Percentiles rank a stretch among this genome's conserved stretches.
Evolutionary conservation across 1,139 yeast species (phyloP).

Genomic region (Yamadazyma sp.): DNA sequence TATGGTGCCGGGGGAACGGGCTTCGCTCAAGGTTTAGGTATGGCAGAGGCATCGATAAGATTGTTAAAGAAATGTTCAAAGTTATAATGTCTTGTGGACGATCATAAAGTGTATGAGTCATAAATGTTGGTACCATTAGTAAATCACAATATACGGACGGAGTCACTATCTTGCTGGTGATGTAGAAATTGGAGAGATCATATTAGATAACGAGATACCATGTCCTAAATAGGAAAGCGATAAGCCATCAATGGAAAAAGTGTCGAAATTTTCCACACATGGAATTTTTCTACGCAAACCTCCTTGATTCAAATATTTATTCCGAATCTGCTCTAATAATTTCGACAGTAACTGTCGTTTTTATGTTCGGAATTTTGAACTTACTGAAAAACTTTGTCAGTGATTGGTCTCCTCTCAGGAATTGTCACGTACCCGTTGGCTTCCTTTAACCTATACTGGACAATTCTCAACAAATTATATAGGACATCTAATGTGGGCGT

Average conservation of each 20-base stretch:
- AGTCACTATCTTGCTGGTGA: too few relatives aligned
- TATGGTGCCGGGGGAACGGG: slow-evolving; percentile 53
- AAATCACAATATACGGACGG: background rate
- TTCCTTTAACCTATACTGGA: slow-evolving; percentile 27
- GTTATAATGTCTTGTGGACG: too few relatives aligned
- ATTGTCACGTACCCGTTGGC: slow-evolving; percentile 10
- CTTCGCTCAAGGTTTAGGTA: slow-evolving; percentile 47
- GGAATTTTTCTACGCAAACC: too few relatives aligned
- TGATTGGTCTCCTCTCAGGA: slow-evolving; percentile 13
- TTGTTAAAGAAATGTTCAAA: too few relatives aligned
- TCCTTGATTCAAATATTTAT: too few relatives aligned
- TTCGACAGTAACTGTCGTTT: too few relatives aligned
- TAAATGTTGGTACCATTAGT: too few relatives aligned
- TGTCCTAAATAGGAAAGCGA: slow-evolving; percentile 1
- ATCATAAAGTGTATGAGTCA: too few relatives aligned
- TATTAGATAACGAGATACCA: background rate
- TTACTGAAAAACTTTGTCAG: slow-evolving; percentile 10
- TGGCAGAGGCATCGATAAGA: slow-evolving; percentile 33
- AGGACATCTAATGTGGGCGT: slow-evolving; percentile 27
- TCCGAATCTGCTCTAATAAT: too few relatives aligned
- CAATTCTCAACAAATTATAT: slow-evolving; percentile 36
- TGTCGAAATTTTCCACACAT: background rate
- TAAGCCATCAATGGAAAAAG: background rate
- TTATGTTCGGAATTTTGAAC: background rate
- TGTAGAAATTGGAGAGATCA: too few relatives aligned